Percentiles rank a stretch among this genome's conserved stretches.
phyloP scores from a whole-genome alignment of 257 asterid species.

The Catharanthus roseus region DNA sequence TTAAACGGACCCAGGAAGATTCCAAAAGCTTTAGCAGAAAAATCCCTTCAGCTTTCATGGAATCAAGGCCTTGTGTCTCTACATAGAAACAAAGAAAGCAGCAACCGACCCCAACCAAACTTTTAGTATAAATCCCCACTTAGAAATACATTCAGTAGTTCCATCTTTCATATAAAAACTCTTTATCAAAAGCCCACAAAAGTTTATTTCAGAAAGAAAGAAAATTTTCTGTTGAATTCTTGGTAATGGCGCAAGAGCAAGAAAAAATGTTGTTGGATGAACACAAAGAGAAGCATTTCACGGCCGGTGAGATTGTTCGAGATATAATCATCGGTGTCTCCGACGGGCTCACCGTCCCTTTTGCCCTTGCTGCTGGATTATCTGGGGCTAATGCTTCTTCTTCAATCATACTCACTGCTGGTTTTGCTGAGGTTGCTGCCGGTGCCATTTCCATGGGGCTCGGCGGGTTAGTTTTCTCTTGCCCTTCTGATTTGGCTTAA shows the following conservation, averaged over 20 bases:
- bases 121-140: not conserved
- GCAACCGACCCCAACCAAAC: no score
- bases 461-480: slow-evolving; percentile 58
- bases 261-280: slow-evolving; percentile 38
- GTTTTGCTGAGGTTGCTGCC: slow-evolving; percentile 91
- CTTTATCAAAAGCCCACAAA: not conserved
- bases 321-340: slow-evolving; percentile 92
- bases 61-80: not conserved
- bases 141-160: not conserved
- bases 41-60: not conserved
- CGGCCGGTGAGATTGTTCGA: slow-evolving; percentile 86
- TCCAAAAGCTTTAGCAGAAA: not conserved
- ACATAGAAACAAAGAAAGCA: slow-evolving; percentile 18
- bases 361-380: slow-evolving; percentile 93
- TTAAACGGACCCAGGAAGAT: not conserved
- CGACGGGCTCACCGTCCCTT: slow-evolving; percentile 92
- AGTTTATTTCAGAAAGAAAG: not conserved
- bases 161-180: not conserved
- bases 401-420: slow-evolving; percentile 88
- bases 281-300: slow-evolving; percentile 85
- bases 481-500: no score
- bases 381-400: slow-evolving; percentile 95
- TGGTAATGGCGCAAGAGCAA: slow-evolving; percentile 41
- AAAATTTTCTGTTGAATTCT: not conserved
- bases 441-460: slow-evolving; percentile 99